Conservation (phyloP, 306 rosid species). For the Argentina anserina region DNA sequence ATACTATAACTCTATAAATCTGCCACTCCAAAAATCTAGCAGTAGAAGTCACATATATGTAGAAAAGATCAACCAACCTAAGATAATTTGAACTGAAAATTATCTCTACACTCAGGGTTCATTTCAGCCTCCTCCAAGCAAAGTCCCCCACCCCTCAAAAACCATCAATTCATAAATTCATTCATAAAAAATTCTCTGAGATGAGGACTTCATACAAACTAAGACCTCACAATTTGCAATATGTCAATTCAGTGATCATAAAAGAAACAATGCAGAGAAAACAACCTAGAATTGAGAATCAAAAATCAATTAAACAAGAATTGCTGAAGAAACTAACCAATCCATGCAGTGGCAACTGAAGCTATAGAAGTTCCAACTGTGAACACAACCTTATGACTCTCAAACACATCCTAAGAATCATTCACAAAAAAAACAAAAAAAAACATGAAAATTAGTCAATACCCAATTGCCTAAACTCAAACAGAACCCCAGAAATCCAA, state of each 20-base stretch:
- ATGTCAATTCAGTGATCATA: background rate
- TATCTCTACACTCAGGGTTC: background rate
- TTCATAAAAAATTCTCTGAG: background rate
- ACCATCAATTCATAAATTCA: no score
- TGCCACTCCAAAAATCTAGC: background rate
- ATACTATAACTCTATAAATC: background rate
- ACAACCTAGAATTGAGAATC: background rate
- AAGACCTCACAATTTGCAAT: background rate
- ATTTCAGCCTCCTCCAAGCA: background rate
- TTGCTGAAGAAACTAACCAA: constrained; percentile 47
- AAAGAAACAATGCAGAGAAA: background rate
- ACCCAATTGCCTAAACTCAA: background rate
- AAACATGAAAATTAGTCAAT: background rate
- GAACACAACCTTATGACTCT: constrained; percentile 76
- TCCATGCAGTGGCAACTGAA: constrained; percentile 80
- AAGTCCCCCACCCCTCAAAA: background rate
- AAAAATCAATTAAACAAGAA: background rate
- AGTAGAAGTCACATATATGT: background rate
- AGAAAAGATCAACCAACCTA: background rate
- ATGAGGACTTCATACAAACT: background rate
- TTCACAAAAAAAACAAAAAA: background rate
- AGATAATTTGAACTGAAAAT: background rate
- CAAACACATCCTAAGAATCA: constrained; percentile 60
- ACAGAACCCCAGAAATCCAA: background rate
- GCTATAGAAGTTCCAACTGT: constrained; percentile 85